Evolutionary conservation across 257 asterid species (phyloP), one percentile per base, ranked within the genome.

Genomic region (Lycium barbarum): DNA sequence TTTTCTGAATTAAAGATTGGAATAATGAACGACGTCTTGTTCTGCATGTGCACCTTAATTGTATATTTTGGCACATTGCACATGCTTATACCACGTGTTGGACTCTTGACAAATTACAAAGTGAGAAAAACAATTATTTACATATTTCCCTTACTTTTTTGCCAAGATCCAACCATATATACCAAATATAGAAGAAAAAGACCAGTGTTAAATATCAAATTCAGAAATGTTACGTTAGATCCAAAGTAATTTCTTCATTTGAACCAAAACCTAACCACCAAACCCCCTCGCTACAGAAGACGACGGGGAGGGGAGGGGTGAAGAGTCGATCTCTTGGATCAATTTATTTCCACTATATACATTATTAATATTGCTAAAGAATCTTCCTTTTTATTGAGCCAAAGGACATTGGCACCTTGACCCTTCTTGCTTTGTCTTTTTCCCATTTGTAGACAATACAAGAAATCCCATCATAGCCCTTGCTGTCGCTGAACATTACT

Each of bases 351-450:
- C 62, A 57, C 20, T 4, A 15, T 57, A 7, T 57, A 26, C 33
- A 26, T 26, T 26, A 40, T 40, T 40, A 40, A 40, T 40, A 40
- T 2, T 57, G n/a, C 3, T 14, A 57, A 57, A 57, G 63, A 17
- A 57, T 57, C 63, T 57, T 3, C 38, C 54, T 17, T 40, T 70
- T 17, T 70, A 70, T 70, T 70, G 53, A 70, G 79, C 54, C 79
- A 70, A 38, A 40, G 55, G 55, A 70, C 79, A 40, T n/a, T n/a
- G 66, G 35, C 9, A 61, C 26, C 33, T 26, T 26, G 33, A 26
- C 33, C 33, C 33, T 40, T 70, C 20, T 70, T 38, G 79, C 0
- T 40, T 40, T 70, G 17, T 70, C 14, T 70, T 70, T 70, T 70
- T 40, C 49, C 78, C 54, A 70, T 40, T 40, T 70, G 33, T 70